A percentile compares a stretch with the other conserved stretches of the same genome.
These are phyloP conservation scores for Metarhizium anisopliae DNA, from an alignment of 2,329 filamentous ascomycete species.

Conservation along the genomic window DNA sequence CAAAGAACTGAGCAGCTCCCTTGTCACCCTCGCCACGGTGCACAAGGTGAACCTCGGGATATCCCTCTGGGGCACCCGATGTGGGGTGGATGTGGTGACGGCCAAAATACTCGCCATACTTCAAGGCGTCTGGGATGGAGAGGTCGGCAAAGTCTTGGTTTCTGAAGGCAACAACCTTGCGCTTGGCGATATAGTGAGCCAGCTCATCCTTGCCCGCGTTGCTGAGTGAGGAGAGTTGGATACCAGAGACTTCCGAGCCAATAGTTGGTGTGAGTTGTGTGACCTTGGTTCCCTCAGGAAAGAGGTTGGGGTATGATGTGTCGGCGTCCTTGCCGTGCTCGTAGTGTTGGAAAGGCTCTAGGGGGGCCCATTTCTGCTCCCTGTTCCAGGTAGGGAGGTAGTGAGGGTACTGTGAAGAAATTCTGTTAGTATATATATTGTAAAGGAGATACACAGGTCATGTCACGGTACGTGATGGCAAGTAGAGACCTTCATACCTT, in stretches of 20 bases:
- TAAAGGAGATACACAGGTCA: not conserved
- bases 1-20: constrained; percentile 51
- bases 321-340: constrained; percentile 73
- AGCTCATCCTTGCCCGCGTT: constrained; percentile 67
- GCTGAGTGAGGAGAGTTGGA: constrained; percentile 62
- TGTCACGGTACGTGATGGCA: too few relatives aligned
- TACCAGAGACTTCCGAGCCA: constrained; percentile 60
- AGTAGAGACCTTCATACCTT: constrained; percentile 13
- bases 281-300: constrained; percentile 42
- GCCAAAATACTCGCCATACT: constrained; percentile 68
- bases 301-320: constrained; percentile 56
- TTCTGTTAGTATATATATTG: not conserved
- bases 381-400: constrained; percentile 67
- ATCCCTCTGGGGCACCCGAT: constrained; percentile 63
- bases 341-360: constrained; percentile 61
- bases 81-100: constrained; percentile 76
- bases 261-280: constrained; percentile 63
- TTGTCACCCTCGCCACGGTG: constrained; percentile 52
- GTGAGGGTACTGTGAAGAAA: constrained; percentile 48
- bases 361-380: constrained; percentile 54
- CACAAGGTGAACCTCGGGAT: constrained; percentile 70
- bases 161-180: constrained; percentile 72
- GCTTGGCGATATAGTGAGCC: constrained; percentile 64
- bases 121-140: constrained; percentile 59
- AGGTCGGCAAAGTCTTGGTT: constrained; percentile 65